Percentiles rank a stretch among this genome's conserved stretches.
Evolutionary conservation across 2,329 filamentous ascomycete species (phyloP).

Genomic region (Diaporthe ilicicola): DNA sequence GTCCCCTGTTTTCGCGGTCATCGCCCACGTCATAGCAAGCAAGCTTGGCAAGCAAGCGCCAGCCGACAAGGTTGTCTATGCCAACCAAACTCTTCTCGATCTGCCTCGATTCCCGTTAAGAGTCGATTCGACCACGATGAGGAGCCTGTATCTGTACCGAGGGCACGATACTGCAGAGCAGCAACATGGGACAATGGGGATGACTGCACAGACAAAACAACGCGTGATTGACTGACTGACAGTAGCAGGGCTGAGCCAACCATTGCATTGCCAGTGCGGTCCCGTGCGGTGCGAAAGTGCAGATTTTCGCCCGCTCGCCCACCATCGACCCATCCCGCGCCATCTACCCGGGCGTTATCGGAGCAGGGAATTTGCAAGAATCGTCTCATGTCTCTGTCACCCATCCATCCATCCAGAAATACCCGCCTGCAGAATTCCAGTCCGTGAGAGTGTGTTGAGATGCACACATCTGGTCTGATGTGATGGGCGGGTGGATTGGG

Average conservation of each 20-base stretch:
- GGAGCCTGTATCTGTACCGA: neutral
- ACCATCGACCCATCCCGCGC: constrained; percentile 1
- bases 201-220: neutral
- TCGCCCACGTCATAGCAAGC: constrained; percentile 4
- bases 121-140: neutral
- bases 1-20: neutral
- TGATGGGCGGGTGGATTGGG: constrained; percentile 18
- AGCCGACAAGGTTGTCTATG: too few relatives aligned
- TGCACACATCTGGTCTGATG: neutral
- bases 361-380: neutral
- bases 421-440: neutral
- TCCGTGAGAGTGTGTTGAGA: neutral
- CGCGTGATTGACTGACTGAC: neutral
- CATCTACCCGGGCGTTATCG: constrained; percentile 18
- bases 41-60: neutral
- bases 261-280: too few relatives aligned
- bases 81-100: neutral
- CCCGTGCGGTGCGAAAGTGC: neutral
- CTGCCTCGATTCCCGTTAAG: neutral
- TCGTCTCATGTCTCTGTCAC: neutral
- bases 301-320: constrained; percentile 4
- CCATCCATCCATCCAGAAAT: constrained; percentile 4
- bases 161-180: neutral
- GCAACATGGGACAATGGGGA: neutral
- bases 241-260: constrained; percentile 8